phyloP scores from a whole-genome alignment of 768 basidiomycete species.

The Antrodiella citrinella region DNA sequence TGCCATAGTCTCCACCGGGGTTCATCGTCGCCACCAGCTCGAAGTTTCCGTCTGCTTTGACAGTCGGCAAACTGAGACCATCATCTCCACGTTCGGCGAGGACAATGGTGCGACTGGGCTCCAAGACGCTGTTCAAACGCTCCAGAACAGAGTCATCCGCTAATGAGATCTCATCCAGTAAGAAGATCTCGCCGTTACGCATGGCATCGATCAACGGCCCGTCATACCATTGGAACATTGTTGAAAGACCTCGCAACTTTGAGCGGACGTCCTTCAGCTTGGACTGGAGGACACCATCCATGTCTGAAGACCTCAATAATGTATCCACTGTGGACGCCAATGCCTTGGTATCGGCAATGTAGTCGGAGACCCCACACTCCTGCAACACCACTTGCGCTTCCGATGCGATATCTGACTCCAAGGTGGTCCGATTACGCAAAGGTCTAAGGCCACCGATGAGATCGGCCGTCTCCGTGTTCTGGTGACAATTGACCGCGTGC shows the following conservation, averaged over 20 bases:
- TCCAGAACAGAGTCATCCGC: constrained; percentile 98
- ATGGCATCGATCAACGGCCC: constrained; percentile 95
- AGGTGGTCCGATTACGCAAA: constrained; percentile 60
- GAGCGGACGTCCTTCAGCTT: constrained; percentile 35
- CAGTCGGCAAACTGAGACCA: constrained; percentile 54
- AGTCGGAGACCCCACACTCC: constrained; percentile 28
- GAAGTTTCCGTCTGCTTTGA: constrained; percentile 64
- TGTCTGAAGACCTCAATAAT: constrained; percentile 17
- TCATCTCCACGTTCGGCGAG: constrained; percentile 88
- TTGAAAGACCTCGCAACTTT: constrained; percentile 43
- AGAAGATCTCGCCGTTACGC: constrained; percentile 73
- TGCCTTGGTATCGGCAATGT: constrained; percentile 21
- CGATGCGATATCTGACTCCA: constrained; percentile 41
- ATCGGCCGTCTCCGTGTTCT: constrained; percentile 97
- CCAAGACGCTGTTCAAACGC: constrained; percentile 94
- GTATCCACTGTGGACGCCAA: constrained; percentile 15
- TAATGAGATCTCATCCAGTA: constrained; percentile 94
- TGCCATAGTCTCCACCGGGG: constrained; percentile 97
- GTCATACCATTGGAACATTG: constrained; percentile 95
- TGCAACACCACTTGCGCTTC: constrained; percentile 36
- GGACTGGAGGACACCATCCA: constrained; percentile 24
- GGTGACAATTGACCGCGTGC: constrained; percentile 85
- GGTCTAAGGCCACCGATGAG: constrained; percentile 91
- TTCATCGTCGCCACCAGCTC: constrained; percentile 98
- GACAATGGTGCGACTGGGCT: constrained; percentile 79